A percentile compares a stretch with the other conserved stretches of the same genome.
Evolutionary conservation across 805 yeast species (phyloP).

Genomic region (Wickerhamomyces chambardii): DNA sequence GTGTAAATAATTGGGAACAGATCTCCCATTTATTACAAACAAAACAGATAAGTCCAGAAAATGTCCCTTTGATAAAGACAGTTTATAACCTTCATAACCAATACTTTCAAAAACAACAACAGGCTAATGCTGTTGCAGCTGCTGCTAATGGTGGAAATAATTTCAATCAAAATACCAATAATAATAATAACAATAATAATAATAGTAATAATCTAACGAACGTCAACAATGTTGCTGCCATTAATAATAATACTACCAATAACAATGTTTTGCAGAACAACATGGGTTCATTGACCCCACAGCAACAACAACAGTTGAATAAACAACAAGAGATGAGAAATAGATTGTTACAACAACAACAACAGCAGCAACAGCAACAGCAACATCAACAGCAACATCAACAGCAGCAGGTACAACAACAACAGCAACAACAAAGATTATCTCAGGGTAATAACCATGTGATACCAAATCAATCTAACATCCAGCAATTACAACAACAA

Average conservation of each 20-base stretch:
- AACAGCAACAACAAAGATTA: conserved; percentile 1
- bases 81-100: conserved; percentile 63
- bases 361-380: neutral
- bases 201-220: conserved; percentile 13
- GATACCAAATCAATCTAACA: too few relatives aligned
- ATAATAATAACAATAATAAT: conserved; percentile 13
- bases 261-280: neutral
- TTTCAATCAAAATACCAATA: conserved; percentile 14
- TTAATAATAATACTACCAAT: neutral
- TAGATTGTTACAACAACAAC: conserved; percentile 4
- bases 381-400: conserved; percentile 1
- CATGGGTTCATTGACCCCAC: conserved; percentile 9
- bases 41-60: conserved; percentile 48
- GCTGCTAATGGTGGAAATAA: conserved; percentile 9
- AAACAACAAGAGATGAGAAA: neutral
- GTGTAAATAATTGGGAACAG: conserved; percentile 75
- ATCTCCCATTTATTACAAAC: conserved; percentile 55
- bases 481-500: too few relatives aligned
- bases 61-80: conserved; percentile 50
- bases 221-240: neutral
- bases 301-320: conserved; percentile 7
- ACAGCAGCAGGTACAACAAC: conserved; percentile 4
- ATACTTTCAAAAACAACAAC: conserved; percentile 36
- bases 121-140: conserved; percentile 16
- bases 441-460: neutral